phyloP scores from a whole-genome alignment of 2,329 filamentous ascomycete species.

The Mollisia scopiformis region DNA sequence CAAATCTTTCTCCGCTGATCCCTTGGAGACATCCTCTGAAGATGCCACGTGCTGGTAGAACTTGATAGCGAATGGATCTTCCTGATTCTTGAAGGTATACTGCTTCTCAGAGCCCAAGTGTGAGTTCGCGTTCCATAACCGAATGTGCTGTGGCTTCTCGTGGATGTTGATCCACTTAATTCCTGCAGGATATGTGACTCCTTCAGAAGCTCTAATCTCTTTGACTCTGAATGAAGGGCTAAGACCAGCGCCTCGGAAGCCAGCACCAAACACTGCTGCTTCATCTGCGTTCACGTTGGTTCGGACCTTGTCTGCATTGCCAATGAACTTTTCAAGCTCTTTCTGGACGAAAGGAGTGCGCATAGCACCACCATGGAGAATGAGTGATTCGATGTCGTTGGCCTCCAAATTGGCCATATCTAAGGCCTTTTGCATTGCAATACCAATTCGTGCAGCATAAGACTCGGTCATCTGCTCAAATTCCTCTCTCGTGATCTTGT shows the following conservation, averaged over 20 bases:
- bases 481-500: conserved; percentile 78
- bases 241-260: conserved; percentile 88
- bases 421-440: conserved; percentile 75
- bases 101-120: conserved; percentile 80
- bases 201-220: conserved; percentile 86
- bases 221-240: conserved; percentile 98
- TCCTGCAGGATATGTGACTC: conserved; percentile 71
- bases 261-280: conserved; percentile 92
- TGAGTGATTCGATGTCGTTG: conserved; percentile 81
- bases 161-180: conserved; percentile 75
- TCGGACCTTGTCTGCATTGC: conserved; percentile 77
- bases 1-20: conserved; percentile 60
- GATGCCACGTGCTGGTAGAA: conserved; percentile 75
- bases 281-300: conserved; percentile 97
- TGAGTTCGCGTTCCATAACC: conserved; percentile 80
- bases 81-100: conserved; percentile 77
- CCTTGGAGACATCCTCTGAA: conserved; percentile 43
- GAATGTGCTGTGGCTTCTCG: conserved; percentile 74
- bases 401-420: conserved; percentile 72
- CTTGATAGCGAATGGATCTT: conserved; percentile 74
- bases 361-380: conserved; percentile 88
- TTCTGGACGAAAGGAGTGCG: conserved; percentile 95
- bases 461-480: conserved; percentile 79
- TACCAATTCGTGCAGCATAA: conserved; percentile 69
- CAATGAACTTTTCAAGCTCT: conserved; percentile 76